Evolutionary conservation across 371 early-diverging fungal species (phyloP).

Genomic region (Mortierella sp.): DNA sequence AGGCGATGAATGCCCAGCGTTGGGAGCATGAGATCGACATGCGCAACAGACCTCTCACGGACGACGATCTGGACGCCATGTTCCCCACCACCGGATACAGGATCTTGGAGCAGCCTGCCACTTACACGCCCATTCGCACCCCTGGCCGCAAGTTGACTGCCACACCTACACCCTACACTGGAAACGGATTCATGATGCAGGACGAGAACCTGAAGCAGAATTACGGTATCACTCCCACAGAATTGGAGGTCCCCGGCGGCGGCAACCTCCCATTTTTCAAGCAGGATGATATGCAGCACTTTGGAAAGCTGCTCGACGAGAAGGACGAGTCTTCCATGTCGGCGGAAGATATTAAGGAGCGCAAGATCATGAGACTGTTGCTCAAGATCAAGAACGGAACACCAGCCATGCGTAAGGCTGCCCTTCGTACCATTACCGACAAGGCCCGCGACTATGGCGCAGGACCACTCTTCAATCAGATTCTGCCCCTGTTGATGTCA

Average conservation of each 20-base stretch:
- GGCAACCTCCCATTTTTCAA: slow-evolving; percentile 95
- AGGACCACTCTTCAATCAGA: slow-evolving; percentile 96
- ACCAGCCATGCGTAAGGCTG: slow-evolving; percentile 93
- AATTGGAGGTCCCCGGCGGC: slow-evolving; percentile 94
- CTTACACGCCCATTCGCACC: slow-evolving; percentile 95
- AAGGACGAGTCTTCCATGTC: slow-evolving; percentile 88
- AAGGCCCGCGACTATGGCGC: slow-evolving; percentile 97
- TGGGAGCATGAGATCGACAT: slow-evolving; percentile 90
- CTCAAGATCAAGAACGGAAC: slow-evolving; percentile 98
- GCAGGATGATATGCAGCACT: slow-evolving; percentile 97
- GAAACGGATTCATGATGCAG: slow-evolving; percentile 91
- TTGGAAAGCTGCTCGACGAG: slow-evolving; percentile 92
- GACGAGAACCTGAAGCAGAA: slow-evolving; percentile 69
- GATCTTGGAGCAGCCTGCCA: slow-evolving; percentile 90
- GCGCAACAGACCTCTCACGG: slow-evolving; percentile 88
- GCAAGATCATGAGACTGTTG: slow-evolving; percentile 95
- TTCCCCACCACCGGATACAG: slow-evolving; percentile 94
- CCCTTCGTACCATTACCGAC: slow-evolving; percentile 95
- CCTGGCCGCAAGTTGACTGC: slow-evolving; percentile 96
- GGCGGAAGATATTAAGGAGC: slow-evolving; percentile 92
- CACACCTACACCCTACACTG: slow-evolving; percentile 92
- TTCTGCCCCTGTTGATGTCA: slow-evolving; percentile 96
- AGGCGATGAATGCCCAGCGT: slow-evolving; percentile 78
- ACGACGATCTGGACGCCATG: slow-evolving; percentile 95
- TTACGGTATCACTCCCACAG: slow-evolving; percentile 80